Evolutionary conservation across 129 eudicot genomes (phyloP).

Genomic region (Tagetes patula): DNA sequence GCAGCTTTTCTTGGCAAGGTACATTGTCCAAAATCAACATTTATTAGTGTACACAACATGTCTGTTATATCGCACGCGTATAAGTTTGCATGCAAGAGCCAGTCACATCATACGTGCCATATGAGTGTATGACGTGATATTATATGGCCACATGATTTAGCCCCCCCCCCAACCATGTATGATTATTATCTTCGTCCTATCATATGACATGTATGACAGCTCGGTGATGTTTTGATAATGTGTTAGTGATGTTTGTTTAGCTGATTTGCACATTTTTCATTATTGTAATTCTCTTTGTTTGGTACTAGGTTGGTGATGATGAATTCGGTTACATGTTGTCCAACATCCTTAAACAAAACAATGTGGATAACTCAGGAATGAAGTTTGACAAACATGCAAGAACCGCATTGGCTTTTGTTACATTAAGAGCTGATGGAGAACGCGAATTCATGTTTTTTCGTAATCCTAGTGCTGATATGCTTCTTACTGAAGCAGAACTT

Average conservation of each 20-base stretch:
- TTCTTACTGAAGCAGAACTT: slow-evolving; percentile 43
- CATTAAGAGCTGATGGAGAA: slow-evolving; percentile 46
- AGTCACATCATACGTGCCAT: too few relatives aligned
- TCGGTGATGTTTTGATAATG: too few relatives aligned
- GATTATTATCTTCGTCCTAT: too few relatives aligned
- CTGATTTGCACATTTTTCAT: background rate
- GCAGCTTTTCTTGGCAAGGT: slow-evolving; percentile 70
- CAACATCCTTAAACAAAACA: slow-evolving; percentile 41
- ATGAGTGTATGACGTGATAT: too few relatives aligned
- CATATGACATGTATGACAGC: too few relatives aligned
- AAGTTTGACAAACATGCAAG: slow-evolving; percentile 46
- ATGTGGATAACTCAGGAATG: slow-evolving; percentile 46
- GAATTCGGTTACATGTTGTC: slow-evolving; percentile 57
- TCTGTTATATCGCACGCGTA: too few relatives aligned
- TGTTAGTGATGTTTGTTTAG: too few relatives aligned
- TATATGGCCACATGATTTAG: too few relatives aligned
- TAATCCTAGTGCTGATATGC: slow-evolving; percentile 62
- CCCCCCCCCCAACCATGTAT: too few relatives aligned
- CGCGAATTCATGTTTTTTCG: slow-evolving; percentile 57
- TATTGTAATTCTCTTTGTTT: background rate
- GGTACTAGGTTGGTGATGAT: slow-evolving; percentile 45
- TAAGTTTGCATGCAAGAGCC: too few relatives aligned
- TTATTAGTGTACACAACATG: too few relatives aligned
- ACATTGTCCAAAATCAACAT: too few relatives aligned
- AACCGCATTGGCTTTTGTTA: slow-evolving; percentile 57